A percentile compares a stretch with the other conserved stretches of the same genome.
phyloP scores from a whole-genome alignment of 352 stramenopile genomes.

The Pythium vanterpoolii region DNA sequence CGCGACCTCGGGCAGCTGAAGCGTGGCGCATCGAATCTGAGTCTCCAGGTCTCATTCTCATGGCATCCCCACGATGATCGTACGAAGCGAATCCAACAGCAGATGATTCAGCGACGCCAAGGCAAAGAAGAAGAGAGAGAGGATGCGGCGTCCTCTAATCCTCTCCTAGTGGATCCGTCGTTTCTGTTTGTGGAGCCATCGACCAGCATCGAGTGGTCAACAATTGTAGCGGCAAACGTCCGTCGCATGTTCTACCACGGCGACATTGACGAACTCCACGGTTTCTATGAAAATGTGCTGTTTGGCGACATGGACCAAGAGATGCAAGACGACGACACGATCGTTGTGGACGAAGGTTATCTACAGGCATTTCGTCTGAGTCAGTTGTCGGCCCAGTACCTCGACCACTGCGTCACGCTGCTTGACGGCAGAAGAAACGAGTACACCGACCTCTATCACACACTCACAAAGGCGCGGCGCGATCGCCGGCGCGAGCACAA shows the following conservation, averaged over 20 bases:
- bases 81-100: conserved; percentile 1
- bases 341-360: conserved; percentile 51
- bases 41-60: conserved; percentile 15
- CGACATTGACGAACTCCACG: conserved; percentile 45
- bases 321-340: conserved; percentile 40
- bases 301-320: conserved; percentile 52
- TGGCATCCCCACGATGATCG: conserved; percentile 2
- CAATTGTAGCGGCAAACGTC: conserved; percentile 49
- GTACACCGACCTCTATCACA: conserved; percentile 36
- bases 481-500: conserved; percentile 10
- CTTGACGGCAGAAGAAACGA: conserved; percentile 34
- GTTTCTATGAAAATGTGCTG: conserved; percentile 54
- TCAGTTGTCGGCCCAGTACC: conserved; percentile 69
- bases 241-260: conserved; percentile 66
- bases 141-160: neutral
- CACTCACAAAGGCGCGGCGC: conserved; percentile 24
- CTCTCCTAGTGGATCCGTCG: conserved; percentile 37
- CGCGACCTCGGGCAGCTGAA: neutral
- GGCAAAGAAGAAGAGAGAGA: neutral
- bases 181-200: conserved; percentile 57
- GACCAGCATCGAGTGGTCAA: conserved; percentile 52
- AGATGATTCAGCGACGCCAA: conserved; percentile 9
- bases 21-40: neutral
- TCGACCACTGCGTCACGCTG: conserved; percentile 52
- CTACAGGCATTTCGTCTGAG: conserved; percentile 46